Base-by-base conservation (phyloP, 371 early-diverging fungal genomes). In the Umbelopsis sp. region DNA sequence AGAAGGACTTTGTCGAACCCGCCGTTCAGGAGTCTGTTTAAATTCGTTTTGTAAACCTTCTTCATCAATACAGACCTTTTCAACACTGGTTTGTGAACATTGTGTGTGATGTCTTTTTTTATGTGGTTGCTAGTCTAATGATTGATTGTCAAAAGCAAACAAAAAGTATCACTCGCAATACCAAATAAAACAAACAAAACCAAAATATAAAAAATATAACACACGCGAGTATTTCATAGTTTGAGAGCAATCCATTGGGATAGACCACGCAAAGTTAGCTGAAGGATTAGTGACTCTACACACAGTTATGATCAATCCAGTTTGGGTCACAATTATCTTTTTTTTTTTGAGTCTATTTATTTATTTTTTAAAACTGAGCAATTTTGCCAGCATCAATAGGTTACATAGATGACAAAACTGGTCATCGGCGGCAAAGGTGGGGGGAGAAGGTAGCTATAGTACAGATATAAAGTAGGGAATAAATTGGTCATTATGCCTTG, bases 1-100 rank as follows among this genome's bases (percentile, higher is more conserved):
- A 80, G 81, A 89, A 89, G 85, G 93, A 92, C 71, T 93, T 92
- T 80, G 91, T 91, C 81, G 94, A 94, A 83, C 94, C 94, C 74
- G 88, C 87, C 67, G 74, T 92, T 70, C 86, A 86, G 78, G 88
- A 88, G 51, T 87, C 35, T 57, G 57, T 57, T 57, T 57, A 57
- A 57, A 57, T 57, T 57, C 57, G 57, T 57, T 35, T 57, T 25
- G 52, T 51, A 51, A 48, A n/a, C 35, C 57, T 57, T 57, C 57
- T 57, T 57, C 35, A 35, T 57, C 57, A 57, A 57, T 35, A 57
- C 57, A 57, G 57, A 57, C 57, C 57, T 52, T 57, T 32, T 41
- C 29, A 29, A 29, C 29, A 41, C 41, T 41, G 57, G 57, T 57
- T 57, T 57, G 57, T 57, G 29, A 57, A 57, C 48, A 48, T 48